Conservation (phyloP, 306 rosid genomes). For the Ochetophila trinervis region DNA sequence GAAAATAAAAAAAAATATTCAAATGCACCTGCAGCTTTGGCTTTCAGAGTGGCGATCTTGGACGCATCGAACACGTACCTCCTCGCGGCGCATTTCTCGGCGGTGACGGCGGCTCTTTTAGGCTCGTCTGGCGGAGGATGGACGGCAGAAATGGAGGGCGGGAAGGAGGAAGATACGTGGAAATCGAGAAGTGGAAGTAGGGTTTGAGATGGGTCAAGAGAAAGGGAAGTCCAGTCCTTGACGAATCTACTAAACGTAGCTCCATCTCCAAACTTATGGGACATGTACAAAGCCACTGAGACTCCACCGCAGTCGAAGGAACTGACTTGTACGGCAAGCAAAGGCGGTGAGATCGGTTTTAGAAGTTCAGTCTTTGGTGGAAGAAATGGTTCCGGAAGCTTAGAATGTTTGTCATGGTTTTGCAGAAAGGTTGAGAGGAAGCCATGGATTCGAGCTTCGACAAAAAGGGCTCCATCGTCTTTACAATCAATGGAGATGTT, state of each 20-base stretch:
- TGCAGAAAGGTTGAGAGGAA: constrained; percentile 19
- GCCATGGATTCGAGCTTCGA: constrained; percentile 26
- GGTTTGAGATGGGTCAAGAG: not conserved
- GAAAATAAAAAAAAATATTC: too few species aligned
- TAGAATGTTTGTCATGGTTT: constrained; percentile 6
- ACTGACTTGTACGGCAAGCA: constrained; percentile 38
- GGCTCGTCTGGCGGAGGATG: not conserved
- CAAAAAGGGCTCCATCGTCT: constrained; percentile 36
- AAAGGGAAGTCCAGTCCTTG: constrained; percentile 31
- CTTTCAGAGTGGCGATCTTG: constrained; percentile 30
- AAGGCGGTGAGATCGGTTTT: constrained; percentile 15
- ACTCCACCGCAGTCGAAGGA: constrained; percentile 52
- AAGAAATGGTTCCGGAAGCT: constrained; percentile 22
- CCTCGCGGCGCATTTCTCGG: constrained; percentile 1
- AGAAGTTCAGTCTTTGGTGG: constrained; percentile 13
- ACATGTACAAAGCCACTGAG: constrained; percentile 36
- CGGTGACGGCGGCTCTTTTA: not conserved
- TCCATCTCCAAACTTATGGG: constrained; percentile 48
- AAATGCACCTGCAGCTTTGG: constrained; percentile 16
- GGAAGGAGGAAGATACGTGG: constrained; percentile 22
- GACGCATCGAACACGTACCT: constrained; percentile 41
- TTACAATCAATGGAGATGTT: constrained; percentile 36
- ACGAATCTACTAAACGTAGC: constrained; percentile 39
- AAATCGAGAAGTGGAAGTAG: not conserved
- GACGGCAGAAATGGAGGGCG: not conserved